Percentiles rank a stretch among this genome's conserved stretches.
Evolutionary conservation across 306 rosid genomes (phyloP).

Genomic region (Cyamopsis tetragonoloba): DNA sequence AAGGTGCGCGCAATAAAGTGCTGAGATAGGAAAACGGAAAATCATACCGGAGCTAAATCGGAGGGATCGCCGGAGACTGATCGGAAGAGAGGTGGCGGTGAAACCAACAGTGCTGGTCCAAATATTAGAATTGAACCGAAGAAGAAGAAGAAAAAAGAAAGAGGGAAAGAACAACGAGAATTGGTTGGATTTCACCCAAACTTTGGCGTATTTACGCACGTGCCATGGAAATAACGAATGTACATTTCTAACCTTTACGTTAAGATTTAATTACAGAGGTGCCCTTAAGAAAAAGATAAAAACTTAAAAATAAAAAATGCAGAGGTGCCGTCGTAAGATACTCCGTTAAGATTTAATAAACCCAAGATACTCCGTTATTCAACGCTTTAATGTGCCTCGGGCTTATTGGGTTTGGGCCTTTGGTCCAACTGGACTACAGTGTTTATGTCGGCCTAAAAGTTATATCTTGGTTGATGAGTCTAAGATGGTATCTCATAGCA

Average conservation of each 20-base stretch:
- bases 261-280: neutral
- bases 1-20: neutral
- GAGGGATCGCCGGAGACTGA: constrained; percentile 3
- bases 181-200: constrained; percentile 15
- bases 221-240: constrained; percentile 15
- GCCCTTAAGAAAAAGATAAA: neutral
- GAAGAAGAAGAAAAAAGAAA: neutral
- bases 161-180: neutral
- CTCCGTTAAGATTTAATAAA: no score
- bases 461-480: no score
- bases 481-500: no score
- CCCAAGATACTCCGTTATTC: no score
- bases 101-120: constrained; percentile 8
- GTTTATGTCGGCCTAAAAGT: no score
- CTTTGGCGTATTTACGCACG: constrained; percentile 1
- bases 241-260: neutral
- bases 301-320: no score
- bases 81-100: constrained; percentile 14
- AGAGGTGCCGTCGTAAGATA: no score
- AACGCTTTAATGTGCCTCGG: no score
- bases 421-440: no score
- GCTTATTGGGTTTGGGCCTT: no score
- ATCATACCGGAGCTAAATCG: constrained; percentile 1
- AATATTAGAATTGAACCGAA: neutral
- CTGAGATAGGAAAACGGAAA: neutral